A percentile compares a stretch with the other conserved stretches of the same genome.
Conservation (phyloP, 257 asterid species). For the Fraxinus americana region DNA sequence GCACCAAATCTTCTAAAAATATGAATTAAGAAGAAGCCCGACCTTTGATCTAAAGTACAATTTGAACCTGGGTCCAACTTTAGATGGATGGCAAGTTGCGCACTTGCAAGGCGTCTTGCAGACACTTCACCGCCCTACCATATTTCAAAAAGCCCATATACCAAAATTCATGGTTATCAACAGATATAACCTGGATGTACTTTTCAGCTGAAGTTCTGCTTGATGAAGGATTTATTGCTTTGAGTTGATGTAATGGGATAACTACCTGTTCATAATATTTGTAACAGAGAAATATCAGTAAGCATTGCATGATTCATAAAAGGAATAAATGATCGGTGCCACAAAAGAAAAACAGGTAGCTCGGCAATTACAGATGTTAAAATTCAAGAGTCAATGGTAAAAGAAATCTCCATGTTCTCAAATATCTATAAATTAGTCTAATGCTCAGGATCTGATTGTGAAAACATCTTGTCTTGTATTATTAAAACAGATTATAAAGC, state of each 20-base stretch:
- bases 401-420: background rate
- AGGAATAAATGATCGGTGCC: background rate
- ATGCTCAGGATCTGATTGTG: conserved; percentile 1
- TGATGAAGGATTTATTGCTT: conserved; percentile 78
- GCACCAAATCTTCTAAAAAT: conserved; percentile 19
- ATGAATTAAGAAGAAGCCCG: conserved; percentile 11
- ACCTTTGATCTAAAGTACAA: conserved; percentile 4
- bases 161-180: conserved; percentile 96
- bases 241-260: conserved; percentile 86
- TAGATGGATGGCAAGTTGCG: conserved; percentile 43
- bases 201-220: conserved; percentile 79
- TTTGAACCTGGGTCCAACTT: conserved; percentile 18
- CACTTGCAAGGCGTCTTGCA: conserved; percentile 53
- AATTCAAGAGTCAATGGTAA: background rate
- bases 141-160: conserved; percentile 89
- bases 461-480: background rate
- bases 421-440: background rate
- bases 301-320: background rate
- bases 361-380: conserved; percentile 8
- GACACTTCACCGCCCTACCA: conserved; percentile 68
- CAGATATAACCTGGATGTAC: conserved; percentile 80
- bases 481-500: conserved; percentile 3
- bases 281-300: background rate
- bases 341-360: conserved; percentile 3
- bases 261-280: conserved; percentile 59